Conservation (phyloP, 805 yeast genomes). For the Nakazawaea pomicola region DNA sequence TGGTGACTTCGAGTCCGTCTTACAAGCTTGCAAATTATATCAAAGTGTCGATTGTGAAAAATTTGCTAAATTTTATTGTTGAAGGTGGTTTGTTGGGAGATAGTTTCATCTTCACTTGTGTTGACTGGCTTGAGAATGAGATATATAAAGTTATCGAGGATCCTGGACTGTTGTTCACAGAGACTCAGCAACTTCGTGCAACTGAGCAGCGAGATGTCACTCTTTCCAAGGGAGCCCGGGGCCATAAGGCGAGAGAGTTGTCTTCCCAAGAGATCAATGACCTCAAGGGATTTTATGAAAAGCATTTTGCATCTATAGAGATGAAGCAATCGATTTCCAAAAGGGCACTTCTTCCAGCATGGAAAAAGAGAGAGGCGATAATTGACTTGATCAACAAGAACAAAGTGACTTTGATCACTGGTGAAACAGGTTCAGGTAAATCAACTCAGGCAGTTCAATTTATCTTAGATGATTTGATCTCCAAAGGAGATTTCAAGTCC, state of each 20-base stretch:
- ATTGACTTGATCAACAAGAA: slow-evolving; percentile 50
- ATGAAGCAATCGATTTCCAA: slow-evolving; percentile 31
- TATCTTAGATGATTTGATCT: slow-evolving; percentile 61
- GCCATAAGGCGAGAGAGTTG: slow-evolving; percentile 18
- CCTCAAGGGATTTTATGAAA: slow-evolving; percentile 30
- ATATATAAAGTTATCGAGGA: slow-evolving; percentile 51
- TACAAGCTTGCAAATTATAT: slow-evolving; percentile 66
- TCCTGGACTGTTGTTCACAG: slow-evolving; percentile 64
- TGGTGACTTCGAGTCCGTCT: slow-evolving; percentile 35
- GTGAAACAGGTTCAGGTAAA: slow-evolving; percentile 97
- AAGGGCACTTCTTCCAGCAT: slow-evolving; percentile 75
- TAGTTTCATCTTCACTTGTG: slow-evolving; percentile 59
- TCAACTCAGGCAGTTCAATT: slow-evolving; percentile 94
- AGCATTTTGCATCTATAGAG: slow-evolving; percentile 26
- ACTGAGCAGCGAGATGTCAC: slow-evolving; percentile 8
- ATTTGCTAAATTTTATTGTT: slow-evolving; percentile 38
- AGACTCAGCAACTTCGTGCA: neutral
- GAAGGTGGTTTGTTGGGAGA: slow-evolving; percentile 55
- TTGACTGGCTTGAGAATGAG: slow-evolving; percentile 75
- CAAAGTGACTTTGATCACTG: slow-evolving; percentile 76
- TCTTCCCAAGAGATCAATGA: slow-evolving; percentile 22
- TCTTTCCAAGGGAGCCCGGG: slow-evolving; percentile 11
- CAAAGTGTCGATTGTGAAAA: slow-evolving; percentile 49
- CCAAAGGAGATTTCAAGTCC: slow-evolving; percentile 43
- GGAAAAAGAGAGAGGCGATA: slow-evolving; percentile 58